Percentiles rank a stretch among this genome's conserved stretches.
phyloP scores from a whole-genome alignment of 2,329 filamentous ascomycete genomes.

The Arthrobotrys iridis region DNA sequence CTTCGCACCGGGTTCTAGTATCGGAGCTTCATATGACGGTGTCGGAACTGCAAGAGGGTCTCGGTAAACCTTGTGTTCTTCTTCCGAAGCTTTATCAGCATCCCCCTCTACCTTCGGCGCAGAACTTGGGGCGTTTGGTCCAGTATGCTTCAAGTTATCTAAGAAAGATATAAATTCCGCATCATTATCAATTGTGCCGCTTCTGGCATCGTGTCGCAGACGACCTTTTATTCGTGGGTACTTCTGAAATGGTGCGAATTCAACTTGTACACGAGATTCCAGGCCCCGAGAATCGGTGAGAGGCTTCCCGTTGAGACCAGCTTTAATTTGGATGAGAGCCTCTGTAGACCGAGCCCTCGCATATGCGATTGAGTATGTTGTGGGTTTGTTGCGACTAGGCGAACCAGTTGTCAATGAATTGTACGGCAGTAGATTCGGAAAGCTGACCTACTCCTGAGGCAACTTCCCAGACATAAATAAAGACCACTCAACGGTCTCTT shows the following conservation, averaged over 20 bases:
- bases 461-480: slow-evolving; percentile 78
- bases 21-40: slow-evolving; percentile 51
- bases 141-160: slow-evolving; percentile 80
- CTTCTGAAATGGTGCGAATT: slow-evolving; percentile 85
- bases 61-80: slow-evolving; percentile 57
- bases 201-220: slow-evolving; percentile 79
- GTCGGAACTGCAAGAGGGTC: slow-evolving; percentile 57
- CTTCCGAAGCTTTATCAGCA: slow-evolving; percentile 65
- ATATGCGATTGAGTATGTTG: slow-evolving; percentile 81
- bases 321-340: slow-evolving; percentile 66
- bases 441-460: slow-evolving; percentile 75
- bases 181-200: slow-evolving; percentile 96
- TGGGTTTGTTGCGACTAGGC: slow-evolving; percentile 82
- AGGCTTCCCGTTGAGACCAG: slow-evolving; percentile 71
- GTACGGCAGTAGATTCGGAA: not conserved
- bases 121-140: slow-evolving; percentile 62
- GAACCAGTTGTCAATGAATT: slow-evolving; percentile 52
- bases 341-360: slow-evolving; percentile 79
- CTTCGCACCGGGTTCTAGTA: slow-evolving; percentile 64
- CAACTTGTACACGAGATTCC: slow-evolving; percentile 70
- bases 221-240: slow-evolving; percentile 73
- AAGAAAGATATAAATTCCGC: slow-evolving; percentile 94
- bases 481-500: slow-evolving; percentile 85
- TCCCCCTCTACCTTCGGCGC: slow-evolving; percentile 66
- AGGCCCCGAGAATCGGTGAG: slow-evolving; percentile 78